Conservation (phyloP, 2,329 filamentous ascomycete genomes). For the Pestalotiopsis sp. region DNA sequence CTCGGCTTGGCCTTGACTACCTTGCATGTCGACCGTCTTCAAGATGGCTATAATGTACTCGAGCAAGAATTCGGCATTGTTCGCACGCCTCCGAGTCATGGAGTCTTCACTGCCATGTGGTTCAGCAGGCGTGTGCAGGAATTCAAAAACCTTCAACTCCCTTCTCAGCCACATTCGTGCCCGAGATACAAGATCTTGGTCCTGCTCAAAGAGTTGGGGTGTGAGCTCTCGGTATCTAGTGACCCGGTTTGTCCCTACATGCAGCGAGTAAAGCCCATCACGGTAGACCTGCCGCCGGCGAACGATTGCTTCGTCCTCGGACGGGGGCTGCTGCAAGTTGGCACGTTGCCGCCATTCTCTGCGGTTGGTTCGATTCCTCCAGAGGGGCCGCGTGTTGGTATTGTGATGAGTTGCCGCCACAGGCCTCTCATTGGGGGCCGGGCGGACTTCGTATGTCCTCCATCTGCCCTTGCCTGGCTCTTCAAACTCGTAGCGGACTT, state of each 20-base stretch:
- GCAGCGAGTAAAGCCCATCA: constrained; percentile 72
- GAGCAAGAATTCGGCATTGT: constrained; percentile 81
- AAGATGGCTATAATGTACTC: constrained; percentile 86
- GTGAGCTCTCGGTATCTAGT: constrained; percentile 77
- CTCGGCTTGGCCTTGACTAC: constrained; percentile 76
- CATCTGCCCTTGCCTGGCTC: constrained; percentile 48
- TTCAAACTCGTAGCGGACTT: constrained; percentile 67
- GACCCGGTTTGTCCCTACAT: constrained; percentile 80
- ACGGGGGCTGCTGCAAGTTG: constrained; percentile 21
- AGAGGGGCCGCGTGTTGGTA: background rate
- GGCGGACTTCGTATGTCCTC: constrained; percentile 56
- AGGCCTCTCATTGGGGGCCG: constrained; percentile 15
- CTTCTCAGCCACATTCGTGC: constrained; percentile 82
- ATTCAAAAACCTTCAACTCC: constrained; percentile 82
- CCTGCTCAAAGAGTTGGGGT: constrained; percentile 64
- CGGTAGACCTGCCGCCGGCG: constrained; percentile 75
- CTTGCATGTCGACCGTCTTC: constrained; percentile 81
- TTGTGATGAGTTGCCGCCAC: background rate
- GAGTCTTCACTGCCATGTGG: constrained; percentile 22
- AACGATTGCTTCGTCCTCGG: constrained; percentile 43
- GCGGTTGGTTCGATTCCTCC: constrained; percentile 13
- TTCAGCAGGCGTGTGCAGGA: constrained; percentile 50
- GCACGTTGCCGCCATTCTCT: constrained; percentile 14
- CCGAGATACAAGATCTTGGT: constrained; percentile 70
- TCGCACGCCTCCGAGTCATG: constrained; percentile 48